Percentiles rank a stretch among this genome's conserved stretches.
Conservation (phyloP, 495 filamentous ascomycete genomes). For the Neurospora sp. region DNA sequence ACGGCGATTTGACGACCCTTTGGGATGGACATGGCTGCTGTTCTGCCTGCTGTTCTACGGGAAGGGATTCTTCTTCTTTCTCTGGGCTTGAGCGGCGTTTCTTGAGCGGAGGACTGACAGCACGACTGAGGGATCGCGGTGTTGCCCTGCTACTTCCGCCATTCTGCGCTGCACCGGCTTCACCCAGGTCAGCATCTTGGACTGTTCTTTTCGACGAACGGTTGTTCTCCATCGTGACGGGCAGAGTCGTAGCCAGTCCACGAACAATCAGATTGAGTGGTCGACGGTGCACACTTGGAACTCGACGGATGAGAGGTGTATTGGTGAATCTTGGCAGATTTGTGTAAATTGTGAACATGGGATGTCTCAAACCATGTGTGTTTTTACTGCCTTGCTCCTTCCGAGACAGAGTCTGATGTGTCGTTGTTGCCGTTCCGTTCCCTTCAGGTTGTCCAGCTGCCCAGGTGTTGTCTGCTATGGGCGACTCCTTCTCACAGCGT, state of each 20-base stretch:
- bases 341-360: not conserved
- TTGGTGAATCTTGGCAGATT: not conserved
- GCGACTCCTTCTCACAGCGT: not conserved
- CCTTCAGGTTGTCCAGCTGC: not conserved
- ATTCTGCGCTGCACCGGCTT: not conserved
- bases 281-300: not conserved
- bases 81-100: constrained; percentile 13
- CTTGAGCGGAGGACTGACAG: constrained; percentile 33
- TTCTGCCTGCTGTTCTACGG: not conserved
- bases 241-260: not conserved
- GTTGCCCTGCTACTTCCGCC: not conserved
- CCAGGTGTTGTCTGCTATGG: not conserved
- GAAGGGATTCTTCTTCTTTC: not conserved
- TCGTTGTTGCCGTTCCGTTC: not conserved
- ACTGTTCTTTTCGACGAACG: not conserved
- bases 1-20: constrained; percentile 45
- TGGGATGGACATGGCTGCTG: not conserved
- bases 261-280: not conserved
- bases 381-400: not conserved
- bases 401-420: not conserved
- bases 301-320: not conserved
- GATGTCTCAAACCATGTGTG: not conserved
- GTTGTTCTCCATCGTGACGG: not conserved
- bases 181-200: not conserved
- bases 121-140: constrained; percentile 22